These are phyloP conservation scores for Phytophthora rubi DNA, from an alignment of 352 stramenopile species.

Conservation along the genomic window DNA sequence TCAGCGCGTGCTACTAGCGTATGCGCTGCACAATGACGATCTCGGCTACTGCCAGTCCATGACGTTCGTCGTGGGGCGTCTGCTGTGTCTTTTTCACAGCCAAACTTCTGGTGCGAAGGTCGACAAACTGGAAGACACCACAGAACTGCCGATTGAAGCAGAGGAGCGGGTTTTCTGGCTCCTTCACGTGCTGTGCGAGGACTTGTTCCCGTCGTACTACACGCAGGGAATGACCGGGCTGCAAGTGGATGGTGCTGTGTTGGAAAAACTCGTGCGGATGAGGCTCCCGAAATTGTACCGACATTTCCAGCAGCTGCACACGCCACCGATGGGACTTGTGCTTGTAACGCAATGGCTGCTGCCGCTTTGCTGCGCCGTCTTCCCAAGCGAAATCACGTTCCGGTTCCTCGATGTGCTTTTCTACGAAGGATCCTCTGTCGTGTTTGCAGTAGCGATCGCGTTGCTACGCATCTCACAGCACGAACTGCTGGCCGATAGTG, in stretches of 20 bases:
- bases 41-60: slow-evolving; percentile 92
- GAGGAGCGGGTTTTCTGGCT: slow-evolving; percentile 75
- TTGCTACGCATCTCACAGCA: slow-evolving; percentile 64
- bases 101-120: background rate
- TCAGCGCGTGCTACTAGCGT: slow-evolving; percentile 76
- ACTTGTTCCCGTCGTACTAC: slow-evolving; percentile 69
- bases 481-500: slow-evolving; percentile 56
- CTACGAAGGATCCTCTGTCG: slow-evolving; percentile 53
- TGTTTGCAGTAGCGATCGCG: slow-evolving; percentile 64
- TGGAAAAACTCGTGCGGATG: slow-evolving; percentile 54
- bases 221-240: slow-evolving; percentile 69
- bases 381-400: slow-evolving; percentile 71
- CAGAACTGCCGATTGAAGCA: slow-evolving; percentile 6
- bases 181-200: slow-evolving; percentile 57
- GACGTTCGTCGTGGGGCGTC: slow-evolving; percentile 85
- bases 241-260: slow-evolving; percentile 59
- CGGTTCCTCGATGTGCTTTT: slow-evolving; percentile 68
- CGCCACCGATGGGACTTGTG: slow-evolving; percentile 59
- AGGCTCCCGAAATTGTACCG: slow-evolving; percentile 62
- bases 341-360: slow-evolving; percentile 75
- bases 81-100: slow-evolving; percentile 68
- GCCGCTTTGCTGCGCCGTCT: slow-evolving; percentile 67
- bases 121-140: background rate
- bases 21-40: slow-evolving; percentile 75
- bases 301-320: slow-evolving; percentile 65